A percentile compares a stretch with the other conserved stretches of the same genome.
Conservation (phyloP, 1,139 yeast genomes). For the Diutina catenulata region DNA sequence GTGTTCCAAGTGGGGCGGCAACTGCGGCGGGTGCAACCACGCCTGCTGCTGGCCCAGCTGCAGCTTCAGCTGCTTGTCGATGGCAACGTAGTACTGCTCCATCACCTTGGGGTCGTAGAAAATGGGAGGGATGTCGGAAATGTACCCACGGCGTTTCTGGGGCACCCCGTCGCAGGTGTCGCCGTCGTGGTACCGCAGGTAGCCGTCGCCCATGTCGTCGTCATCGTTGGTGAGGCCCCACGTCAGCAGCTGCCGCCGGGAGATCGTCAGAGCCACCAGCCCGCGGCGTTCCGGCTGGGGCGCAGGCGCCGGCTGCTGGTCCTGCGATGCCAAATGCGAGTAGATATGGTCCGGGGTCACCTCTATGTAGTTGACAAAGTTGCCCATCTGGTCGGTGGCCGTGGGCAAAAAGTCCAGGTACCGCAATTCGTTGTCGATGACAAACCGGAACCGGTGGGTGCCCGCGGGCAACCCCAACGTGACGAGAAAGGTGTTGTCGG, state of each 20-base stretch:
- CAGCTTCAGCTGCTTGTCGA: constrained; percentile 56
- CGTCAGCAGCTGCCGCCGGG: constrained; percentile 16
- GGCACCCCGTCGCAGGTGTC: constrained; percentile 12
- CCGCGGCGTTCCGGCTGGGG: constrained; percentile 10
- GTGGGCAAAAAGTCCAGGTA: constrained; percentile 36
- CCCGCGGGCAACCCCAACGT: constrained; percentile 37
- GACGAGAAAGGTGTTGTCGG: constrained; percentile 26
- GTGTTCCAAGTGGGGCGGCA: constrained; percentile 38
- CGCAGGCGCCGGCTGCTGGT: constrained; percentile 9
- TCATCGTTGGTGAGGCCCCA: constrained; percentile 51
- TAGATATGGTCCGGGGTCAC: constrained; percentile 32
- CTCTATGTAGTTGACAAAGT: constrained; percentile 37
- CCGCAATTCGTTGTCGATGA: constrained; percentile 35
- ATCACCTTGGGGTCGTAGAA: constrained; percentile 63
- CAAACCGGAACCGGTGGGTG: constrained; percentile 36
- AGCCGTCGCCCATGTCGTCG: constrained; percentile 77
- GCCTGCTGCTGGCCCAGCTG: constrained; percentile 55
- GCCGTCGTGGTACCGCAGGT: constrained; percentile 56
- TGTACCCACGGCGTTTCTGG: constrained; percentile 29
- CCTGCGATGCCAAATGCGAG: constrained; percentile 14
- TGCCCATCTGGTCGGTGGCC: constrained; percentile 42
- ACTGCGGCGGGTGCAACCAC: constrained; percentile 51
- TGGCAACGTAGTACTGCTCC: constrained; percentile 56
- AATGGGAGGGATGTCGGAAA: constrained; percentile 75
- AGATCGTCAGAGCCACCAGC: not conserved